These are phyloP conservation scores for Blumeria graminis DNA, from an alignment of 2,329 filamentous ascomycete genomes.

Conservation along the genomic window DNA sequence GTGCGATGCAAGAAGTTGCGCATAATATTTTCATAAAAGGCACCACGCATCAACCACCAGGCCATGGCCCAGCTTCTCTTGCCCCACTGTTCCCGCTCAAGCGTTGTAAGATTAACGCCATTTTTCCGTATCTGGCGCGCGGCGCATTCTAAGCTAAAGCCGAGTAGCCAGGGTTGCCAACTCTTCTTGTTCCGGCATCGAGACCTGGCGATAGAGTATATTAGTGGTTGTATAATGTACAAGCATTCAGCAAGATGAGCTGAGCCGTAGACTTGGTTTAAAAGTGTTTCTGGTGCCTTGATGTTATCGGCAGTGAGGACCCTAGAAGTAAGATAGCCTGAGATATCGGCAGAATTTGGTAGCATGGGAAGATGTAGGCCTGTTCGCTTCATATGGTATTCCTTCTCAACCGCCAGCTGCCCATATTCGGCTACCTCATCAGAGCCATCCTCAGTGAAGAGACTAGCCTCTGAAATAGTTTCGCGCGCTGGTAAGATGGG, in stretches of 20 bases:
- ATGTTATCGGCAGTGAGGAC: conserved; percentile 92
- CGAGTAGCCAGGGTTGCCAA: conserved; percentile 83
- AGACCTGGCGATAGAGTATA: conserved; percentile 67
- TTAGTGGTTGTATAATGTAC: conserved; percentile 69
- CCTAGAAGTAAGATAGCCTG: conserved; percentile 65
- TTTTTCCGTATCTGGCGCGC: conserved; percentile 60
- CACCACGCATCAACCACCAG: conserved; percentile 95
- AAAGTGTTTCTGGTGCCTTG: conserved; percentile 64
- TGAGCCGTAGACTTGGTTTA: conserved; percentile 57
- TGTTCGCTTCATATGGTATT: conserved; percentile 88
- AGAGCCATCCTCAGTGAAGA: conserved; percentile 22
- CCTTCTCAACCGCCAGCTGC: conserved; percentile 17
- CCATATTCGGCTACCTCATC: conserved; percentile 19
- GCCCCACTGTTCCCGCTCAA: conserved; percentile 76
- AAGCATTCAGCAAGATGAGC: conserved; percentile 66
- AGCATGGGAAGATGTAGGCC: conserved; percentile 65
- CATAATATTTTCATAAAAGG: conserved; percentile 83
- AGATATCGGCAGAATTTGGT: conserved; percentile 60
- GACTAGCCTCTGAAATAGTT: conserved; percentile 34
- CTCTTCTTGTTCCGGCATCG: conserved; percentile 42
- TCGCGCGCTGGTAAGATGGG: conserved; percentile 75
- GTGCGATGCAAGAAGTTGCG: conserved; percentile 42
- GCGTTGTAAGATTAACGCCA: conserved; percentile 42
- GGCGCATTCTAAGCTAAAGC: conserved; percentile 63
- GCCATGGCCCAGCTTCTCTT: conserved; percentile 74